Conservation (phyloP, 2,329 filamentous ascomycete genomes). For the Fusarium marasasianum region DNA sequence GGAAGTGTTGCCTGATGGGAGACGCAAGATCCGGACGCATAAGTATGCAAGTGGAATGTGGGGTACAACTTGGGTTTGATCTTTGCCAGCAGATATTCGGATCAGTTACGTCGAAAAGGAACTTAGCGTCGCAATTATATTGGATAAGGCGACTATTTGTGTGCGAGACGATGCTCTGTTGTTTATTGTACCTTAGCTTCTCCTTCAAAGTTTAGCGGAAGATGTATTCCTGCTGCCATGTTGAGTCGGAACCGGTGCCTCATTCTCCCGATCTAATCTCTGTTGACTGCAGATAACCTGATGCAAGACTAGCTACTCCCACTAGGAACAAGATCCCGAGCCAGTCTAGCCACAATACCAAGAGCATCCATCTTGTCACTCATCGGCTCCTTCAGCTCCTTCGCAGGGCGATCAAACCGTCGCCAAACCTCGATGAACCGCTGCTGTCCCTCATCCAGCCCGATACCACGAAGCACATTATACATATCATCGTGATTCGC, state of each 20-base stretch:
- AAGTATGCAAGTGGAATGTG: not conserved
- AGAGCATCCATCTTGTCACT: not conserved
- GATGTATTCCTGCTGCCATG: too few species aligned
- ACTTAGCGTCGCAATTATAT: not conserved
- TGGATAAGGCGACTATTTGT: fast-evolving
- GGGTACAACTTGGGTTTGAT: not conserved
- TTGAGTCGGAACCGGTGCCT: not conserved
- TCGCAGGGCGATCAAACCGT: not conserved
- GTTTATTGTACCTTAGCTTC: too few species aligned
- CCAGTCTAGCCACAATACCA: not conserved
- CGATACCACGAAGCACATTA: not conserved
- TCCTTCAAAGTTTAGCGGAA: too few species aligned
- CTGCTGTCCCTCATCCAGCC: not conserved
- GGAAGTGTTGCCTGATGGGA: slow-evolving; percentile 21
- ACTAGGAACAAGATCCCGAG: not conserved
- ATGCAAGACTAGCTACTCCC: not conserved
- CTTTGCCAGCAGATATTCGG: not conserved
- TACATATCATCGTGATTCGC: not conserved
- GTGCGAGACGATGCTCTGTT: not conserved
- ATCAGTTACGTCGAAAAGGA: too few species aligned
- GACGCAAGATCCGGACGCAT: slow-evolving; percentile 15
- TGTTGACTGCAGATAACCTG: not conserved
- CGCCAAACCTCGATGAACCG: not conserved
- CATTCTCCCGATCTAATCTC: fast-evolving
- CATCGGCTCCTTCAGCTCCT: not conserved